phyloP scores from a whole-genome alignment of 139 green algal species.

The Chlorella sorokiniana region DNA sequence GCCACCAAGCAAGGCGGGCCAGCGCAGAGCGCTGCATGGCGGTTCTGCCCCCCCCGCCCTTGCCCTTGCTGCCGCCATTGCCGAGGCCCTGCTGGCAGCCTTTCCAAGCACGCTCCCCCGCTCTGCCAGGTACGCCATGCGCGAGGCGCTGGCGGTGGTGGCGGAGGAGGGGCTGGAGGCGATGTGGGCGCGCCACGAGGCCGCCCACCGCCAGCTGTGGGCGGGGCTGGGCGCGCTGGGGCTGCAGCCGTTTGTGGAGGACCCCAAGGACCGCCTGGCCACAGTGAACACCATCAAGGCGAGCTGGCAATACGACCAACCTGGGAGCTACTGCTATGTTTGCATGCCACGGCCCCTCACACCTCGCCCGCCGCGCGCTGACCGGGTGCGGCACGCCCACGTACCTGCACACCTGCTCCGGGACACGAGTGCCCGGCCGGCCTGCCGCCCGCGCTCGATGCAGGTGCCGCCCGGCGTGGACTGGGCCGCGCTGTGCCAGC shows the following conservation, averaged over 20 bases:
- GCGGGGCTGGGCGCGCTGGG: constrained; percentile 74
- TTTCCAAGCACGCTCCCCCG: no score
- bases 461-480: constrained; percentile 86
- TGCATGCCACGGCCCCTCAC: no score
- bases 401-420: no score
- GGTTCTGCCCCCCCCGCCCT: no score
- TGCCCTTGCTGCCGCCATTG: no score
- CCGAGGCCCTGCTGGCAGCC: no score
- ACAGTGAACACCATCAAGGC: constrained; percentile 94
- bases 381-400: no score
- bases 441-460: neutral
- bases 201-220: constrained; percentile 76
- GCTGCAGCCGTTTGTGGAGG: constrained; percentile 82
- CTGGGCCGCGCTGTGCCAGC: constrained; percentile 72
- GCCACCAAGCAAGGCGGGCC: no score
- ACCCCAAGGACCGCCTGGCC: constrained; percentile 72
- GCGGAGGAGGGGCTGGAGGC: constrained; percentile 71
- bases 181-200: constrained; percentile 69
- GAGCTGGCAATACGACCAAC: neutral
- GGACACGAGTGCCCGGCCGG: no score
- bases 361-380: no score
- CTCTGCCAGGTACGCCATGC: constrained; percentile 93
- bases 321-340: no score
- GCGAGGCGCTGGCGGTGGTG: constrained; percentile 84
- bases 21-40: no score